A percentile compares a stretch with the other conserved stretches of the same genome.
Evolutionary conservation across 257 asterid species (phyloP).

Genomic region (Fraxinus cuspidata): DNA sequence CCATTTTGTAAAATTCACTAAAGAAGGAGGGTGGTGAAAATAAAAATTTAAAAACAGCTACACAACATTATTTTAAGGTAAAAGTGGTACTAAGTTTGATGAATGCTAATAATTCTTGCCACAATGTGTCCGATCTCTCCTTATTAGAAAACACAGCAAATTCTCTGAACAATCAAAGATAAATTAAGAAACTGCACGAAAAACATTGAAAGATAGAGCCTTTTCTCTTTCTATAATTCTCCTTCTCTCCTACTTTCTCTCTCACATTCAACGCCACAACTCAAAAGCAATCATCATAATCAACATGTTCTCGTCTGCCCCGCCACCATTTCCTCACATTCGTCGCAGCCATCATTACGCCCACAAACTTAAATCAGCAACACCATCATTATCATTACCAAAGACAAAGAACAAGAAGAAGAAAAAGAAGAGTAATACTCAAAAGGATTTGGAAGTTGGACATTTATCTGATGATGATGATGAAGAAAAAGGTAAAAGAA

Average conservation of each 20-base stretch:
- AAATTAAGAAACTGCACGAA: conserved; percentile 37
- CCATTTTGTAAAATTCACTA: neutral
- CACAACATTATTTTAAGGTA: neutral
- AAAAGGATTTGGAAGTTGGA: too few species aligned
- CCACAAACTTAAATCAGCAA: conserved; percentile 30
- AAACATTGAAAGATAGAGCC: conserved; percentile 27
- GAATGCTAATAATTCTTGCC: conserved; percentile 33
- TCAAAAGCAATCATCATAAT: conserved; percentile 42
- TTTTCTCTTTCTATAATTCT: too few species aligned
- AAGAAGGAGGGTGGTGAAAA: neutral
- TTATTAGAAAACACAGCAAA: conserved; percentile 6
- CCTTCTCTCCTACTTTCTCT: conserved; percentile 3
- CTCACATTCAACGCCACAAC: conserved; percentile 26
- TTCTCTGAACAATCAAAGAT: conserved; percentile 13
- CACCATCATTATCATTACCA: conserved; percentile 37
- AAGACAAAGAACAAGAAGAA: neutral
- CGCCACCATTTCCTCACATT: conserved; percentile 4
- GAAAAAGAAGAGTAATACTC: neutral
- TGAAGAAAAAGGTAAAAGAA: conserved; percentile 4
- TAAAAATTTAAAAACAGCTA: neutral
- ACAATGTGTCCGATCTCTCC: conserved; percentile 9
- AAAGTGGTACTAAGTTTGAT: conserved; percentile 22
- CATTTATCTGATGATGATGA: conserved; percentile 17
- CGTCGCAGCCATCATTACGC: conserved; percentile 41
- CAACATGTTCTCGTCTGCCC: conserved; percentile 22